phyloP scores from a whole-genome alignment of 2,329 filamentous ascomycete species.

The Zasmidium cellare region DNA sequence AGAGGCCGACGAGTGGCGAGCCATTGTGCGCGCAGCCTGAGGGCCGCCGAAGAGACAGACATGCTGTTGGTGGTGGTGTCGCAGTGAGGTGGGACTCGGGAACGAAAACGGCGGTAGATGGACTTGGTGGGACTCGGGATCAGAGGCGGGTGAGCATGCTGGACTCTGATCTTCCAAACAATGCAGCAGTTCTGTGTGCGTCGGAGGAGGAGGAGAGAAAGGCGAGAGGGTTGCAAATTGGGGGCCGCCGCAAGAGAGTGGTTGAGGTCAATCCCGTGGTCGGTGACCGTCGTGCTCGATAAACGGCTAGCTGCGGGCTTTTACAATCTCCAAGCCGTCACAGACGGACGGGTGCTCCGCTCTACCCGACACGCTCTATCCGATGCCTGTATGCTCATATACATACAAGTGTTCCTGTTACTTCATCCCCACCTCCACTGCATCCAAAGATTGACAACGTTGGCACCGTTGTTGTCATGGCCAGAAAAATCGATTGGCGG shows the following conservation, averaged over 20 bases:
- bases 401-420: too few species aligned
- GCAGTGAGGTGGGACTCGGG: not conserved
- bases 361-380: not conserved
- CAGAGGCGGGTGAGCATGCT: not conserved
- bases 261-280: not conserved
- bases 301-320: not conserved
- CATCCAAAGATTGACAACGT: not conserved
- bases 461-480: not conserved
- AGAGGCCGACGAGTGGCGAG: slow-evolving; percentile 33
- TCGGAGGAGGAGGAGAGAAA: not conserved
- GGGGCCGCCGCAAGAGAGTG: too few species aligned
- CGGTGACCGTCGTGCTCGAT: not conserved
- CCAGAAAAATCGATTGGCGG: not conserved
- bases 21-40: slow-evolving; percentile 36
- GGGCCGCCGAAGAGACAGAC: slow-evolving; percentile 24
- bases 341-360: not conserved
- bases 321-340: not conserved
- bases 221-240: too few species aligned
- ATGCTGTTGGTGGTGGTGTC: slow-evolving; percentile 8
- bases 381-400: too few species aligned
- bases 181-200: not conserved
- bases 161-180: not conserved
- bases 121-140: not conserved
- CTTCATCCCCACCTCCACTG: not conserved
- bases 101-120: not conserved